Conservation (phyloP, 78 protist species). For the Dictyostelium discoideum region DNA sequence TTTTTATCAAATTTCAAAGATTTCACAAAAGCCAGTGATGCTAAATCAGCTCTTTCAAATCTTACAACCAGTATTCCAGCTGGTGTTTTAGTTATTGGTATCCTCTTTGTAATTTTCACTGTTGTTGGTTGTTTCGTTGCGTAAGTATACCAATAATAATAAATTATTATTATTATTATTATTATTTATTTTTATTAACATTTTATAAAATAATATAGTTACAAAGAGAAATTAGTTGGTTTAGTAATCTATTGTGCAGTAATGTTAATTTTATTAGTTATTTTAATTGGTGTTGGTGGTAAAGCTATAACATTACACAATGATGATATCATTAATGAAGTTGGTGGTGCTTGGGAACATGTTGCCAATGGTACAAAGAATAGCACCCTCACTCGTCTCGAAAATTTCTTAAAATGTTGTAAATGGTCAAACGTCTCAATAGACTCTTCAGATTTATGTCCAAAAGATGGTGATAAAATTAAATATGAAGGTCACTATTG, state of each 20-base stretch:
- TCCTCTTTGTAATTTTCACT: slow-evolving; percentile 46
- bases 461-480: background rate
- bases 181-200: background rate
- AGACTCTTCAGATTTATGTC: background rate
- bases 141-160: background rate
- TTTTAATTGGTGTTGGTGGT: slow-evolving; percentile 81
- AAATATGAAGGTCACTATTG: background rate
- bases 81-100: slow-evolving; percentile 70
- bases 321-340: background rate
- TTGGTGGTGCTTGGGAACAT: slow-evolving; percentile 20
- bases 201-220: background rate
- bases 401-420: slow-evolving; percentile 40
- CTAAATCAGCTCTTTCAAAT: background rate
- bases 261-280: slow-evolving; percentile 58
- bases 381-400: background rate
- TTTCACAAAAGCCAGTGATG: background rate
- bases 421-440: background rate
- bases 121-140: slow-evolving; percentile 66
- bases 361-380: background rate
- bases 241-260: slow-evolving; percentile 54
- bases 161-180: background rate
- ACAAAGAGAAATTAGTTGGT: slow-evolving; percentile 62
- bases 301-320: slow-evolving; percentile 50
- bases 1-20: slow-evolving; percentile 33
- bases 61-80: slow-evolving; percentile 20